phyloP scores from a whole-genome alignment of 73 alveolate genomes.

The Paramecium octaurelia region DNA sequence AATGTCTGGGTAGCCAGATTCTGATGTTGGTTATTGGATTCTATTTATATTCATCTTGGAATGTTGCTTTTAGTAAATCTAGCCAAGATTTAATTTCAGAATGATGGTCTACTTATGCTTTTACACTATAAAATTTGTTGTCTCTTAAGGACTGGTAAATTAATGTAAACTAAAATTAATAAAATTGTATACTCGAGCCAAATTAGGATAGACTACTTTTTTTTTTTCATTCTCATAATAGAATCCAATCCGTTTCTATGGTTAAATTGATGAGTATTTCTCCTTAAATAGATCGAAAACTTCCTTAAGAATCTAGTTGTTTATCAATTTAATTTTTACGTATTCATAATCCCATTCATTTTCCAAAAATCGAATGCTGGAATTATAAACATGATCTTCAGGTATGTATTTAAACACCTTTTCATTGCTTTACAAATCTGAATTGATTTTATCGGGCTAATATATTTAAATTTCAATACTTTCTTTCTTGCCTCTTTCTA shows the following conservation, averaged over 20 bases:
- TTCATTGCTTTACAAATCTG: not conserved
- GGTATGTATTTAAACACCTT: not conserved
- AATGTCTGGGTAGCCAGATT: not conserved
- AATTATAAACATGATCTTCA: constrained; percentile 12
- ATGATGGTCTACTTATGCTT: not conserved
- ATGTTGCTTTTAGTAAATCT: not conserved
- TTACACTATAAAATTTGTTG: not conserved
- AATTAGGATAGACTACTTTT: not conserved
- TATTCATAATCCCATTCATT: constrained; percentile 41
- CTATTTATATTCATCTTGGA: not conserved
- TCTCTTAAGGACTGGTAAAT: not conserved
- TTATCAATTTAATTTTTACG: not conserved
- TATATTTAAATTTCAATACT: not conserved
- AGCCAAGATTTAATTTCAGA: not conserved
- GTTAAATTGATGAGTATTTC: not conserved
- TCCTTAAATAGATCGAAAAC: not conserved
- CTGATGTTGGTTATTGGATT: not conserved
- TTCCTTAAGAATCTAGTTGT: not conserved
- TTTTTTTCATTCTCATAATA: not conserved
- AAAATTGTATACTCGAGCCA: not conserved
- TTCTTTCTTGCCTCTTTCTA: not conserved
- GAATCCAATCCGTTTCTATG: not conserved
- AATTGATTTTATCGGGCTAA: constrained; percentile 10
- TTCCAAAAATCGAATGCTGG: not conserved
- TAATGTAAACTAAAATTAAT: not conserved